Evolutionary conservation across 768 basidiomycete species (phyloP).

Genomic region (Lactarius psammicola): DNA sequence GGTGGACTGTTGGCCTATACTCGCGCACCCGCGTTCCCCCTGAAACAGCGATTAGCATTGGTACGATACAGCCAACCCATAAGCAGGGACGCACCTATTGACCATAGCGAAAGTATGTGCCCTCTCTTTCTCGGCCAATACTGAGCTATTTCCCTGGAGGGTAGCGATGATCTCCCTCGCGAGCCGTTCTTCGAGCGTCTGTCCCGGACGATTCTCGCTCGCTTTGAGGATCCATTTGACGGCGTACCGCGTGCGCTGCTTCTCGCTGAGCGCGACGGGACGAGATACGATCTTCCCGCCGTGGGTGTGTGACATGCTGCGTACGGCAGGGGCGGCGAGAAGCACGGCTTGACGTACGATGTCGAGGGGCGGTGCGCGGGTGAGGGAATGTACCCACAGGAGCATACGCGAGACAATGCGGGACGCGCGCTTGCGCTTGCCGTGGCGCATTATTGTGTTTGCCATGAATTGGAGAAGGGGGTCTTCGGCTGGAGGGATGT

Average conservation of each 20-base stretch:
- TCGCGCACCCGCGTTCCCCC: conserved; percentile 26
- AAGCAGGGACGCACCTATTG: conserved; percentile 58
- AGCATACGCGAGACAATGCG: conserved; percentile 59
- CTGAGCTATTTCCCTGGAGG: conserved; percentile 58
- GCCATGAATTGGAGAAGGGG: conserved; percentile 71
- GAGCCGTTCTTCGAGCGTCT: conserved; percentile 62
- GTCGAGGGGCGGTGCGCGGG: conserved; percentile 74
- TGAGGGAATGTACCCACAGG: conserved; percentile 69
- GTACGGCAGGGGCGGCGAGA: conserved; percentile 68
- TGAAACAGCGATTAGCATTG: background rate
- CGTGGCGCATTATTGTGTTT: conserved; percentile 58
- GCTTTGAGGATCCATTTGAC: conserved; percentile 70
- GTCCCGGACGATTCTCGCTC: conserved; percentile 54
- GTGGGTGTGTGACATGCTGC: conserved; percentile 53
- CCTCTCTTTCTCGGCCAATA: conserved; percentile 58
- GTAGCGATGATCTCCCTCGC: conserved; percentile 77
- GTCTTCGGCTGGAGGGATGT: conserved; percentile 73
- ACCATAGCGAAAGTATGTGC: conserved; percentile 70
- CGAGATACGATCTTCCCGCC: conserved; percentile 63
- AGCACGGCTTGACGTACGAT: conserved; percentile 73
- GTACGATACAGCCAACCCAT: background rate
- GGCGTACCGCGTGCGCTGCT: conserved; percentile 70
- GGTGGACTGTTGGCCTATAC: background rate
- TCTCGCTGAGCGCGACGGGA: conserved; percentile 75
- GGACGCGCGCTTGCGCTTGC: conserved; percentile 60